Evolutionary conservation across 2,329 filamentous ascomycete species (phyloP).

Genomic region (Sclerotinia spermophila): DNA sequence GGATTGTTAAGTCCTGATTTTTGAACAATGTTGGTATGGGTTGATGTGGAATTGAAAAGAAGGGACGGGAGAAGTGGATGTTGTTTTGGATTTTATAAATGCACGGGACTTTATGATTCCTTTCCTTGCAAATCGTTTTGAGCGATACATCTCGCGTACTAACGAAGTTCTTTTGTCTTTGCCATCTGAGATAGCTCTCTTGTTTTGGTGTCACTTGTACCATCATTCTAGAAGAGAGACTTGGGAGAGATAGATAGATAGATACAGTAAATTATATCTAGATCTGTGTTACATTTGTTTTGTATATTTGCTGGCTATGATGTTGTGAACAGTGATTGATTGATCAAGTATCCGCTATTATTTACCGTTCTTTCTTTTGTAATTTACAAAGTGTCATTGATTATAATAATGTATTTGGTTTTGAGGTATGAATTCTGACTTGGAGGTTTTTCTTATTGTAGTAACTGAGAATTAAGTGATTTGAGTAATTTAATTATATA

Average conservation of each 20-base stretch:
- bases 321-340: background rate
- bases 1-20: slow-evolving; percentile 1
- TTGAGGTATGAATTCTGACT: too few relatives aligned
- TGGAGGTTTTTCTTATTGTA: too few relatives aligned
- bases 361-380: too few relatives aligned
- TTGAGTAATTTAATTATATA: too few relatives aligned
- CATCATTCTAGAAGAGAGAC: background rate
- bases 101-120: background rate
- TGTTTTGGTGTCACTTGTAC: background rate
- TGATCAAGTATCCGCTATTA: too few relatives aligned
- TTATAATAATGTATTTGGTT: too few relatives aligned
- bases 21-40: background rate
- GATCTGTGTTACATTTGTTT: background rate
- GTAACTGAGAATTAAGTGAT: too few relatives aligned
- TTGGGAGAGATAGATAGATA: background rate
- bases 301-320: background rate
- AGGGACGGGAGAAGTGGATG: background rate
- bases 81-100: slow-evolving; percentile 1
- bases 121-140: background rate
- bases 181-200: background rate
- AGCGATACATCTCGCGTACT: background rate
- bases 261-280: background rate
- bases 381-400: too few relatives aligned
- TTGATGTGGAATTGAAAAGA: too few relatives aligned
- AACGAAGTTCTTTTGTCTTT: slow-evolving; percentile 10